Evolutionary conservation across 805 yeast species (phyloP).

Genomic region (Spathaspora arborariae): DNA sequence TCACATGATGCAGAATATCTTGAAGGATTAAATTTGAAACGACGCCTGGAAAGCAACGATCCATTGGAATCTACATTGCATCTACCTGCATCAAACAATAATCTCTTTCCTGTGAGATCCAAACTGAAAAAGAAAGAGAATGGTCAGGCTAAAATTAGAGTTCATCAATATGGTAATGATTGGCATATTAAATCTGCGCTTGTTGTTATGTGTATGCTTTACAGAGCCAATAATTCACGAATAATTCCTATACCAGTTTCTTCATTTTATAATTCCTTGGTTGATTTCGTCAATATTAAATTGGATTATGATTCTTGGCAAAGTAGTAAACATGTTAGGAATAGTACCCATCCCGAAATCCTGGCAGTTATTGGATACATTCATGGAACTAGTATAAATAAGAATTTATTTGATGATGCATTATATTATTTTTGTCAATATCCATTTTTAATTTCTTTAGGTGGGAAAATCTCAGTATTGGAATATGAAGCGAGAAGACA

Average conservation of each 20-base stretch:
- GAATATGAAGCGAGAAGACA: slow-evolving; percentile 77
- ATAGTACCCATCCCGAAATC: slow-evolving; percentile 22
- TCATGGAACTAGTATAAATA: slow-evolving; percentile 35
- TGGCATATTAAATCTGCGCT: slow-evolving; percentile 80
- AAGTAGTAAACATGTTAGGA: slow-evolving; percentile 26
- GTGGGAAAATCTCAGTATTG: slow-evolving; percentile 73
- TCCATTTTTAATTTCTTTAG: slow-evolving; percentile 79
- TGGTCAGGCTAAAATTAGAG: slow-evolving; percentile 33
- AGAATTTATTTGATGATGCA: slow-evolving; percentile 18
- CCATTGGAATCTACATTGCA: slow-evolving; percentile 3
- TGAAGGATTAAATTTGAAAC: slow-evolving; percentile 18
- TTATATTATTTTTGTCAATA: slow-evolving; percentile 70
- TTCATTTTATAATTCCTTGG: slow-evolving; percentile 71
- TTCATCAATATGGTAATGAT: slow-evolving; percentile 67
- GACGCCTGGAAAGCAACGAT: slow-evolving; percentile 4
- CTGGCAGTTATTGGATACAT: slow-evolving; percentile 46
- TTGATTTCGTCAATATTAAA: slow-evolving; percentile 72
- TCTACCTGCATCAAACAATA: not conserved
- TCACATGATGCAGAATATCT: slow-evolving; percentile 17
- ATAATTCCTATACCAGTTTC: slow-evolving; percentile 27
- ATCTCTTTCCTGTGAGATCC: slow-evolving; percentile 5
- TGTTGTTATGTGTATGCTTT: slow-evolving; percentile 50
- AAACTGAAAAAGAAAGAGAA: slow-evolving; percentile 12
- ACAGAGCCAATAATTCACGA: slow-evolving; percentile 47
- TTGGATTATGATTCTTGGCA: slow-evolving; percentile 88